Evolutionary conservation across 805 yeast genomes (phyloP), one percentile per base, ranked within the genome.

Genomic region (Kluyveromyces starmeri): DNA sequence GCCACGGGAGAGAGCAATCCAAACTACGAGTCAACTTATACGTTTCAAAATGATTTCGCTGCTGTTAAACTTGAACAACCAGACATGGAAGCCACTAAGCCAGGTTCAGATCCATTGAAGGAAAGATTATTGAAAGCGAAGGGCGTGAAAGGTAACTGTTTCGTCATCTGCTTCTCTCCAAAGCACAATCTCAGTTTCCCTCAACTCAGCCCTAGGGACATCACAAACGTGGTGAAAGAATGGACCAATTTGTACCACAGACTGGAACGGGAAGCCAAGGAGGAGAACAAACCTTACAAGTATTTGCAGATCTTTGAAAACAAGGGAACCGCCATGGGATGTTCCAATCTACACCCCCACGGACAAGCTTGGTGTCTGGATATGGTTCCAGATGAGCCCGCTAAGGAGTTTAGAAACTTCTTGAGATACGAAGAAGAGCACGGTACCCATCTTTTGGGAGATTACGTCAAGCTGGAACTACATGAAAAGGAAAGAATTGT

Each of bases 271-370:
- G 67, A 68, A 41, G 59, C 59, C 5, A 43, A 47, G 5, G 45
- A 48, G 12, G 54, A 57, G n/a, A 55, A 59, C 3, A 58, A 55
- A 20, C 73, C 80, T 20, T 71, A 52, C 50, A 65, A 66, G 42
- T 78, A 80, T 55, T 57, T 79, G 40, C 86, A 79, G 58, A 75
- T 80, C 24, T 80, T 80, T 51, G 89, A 80, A 53, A 80, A 80
- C 53, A 80, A 80, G 55, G 88, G 88, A 20, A 64, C 75, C 27
- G 80, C 83, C 5, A 80, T 80, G 88, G 88, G 88, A 25, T 80
- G 88, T 50, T 78, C 85, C 3, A 80, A 80, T 50, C 80, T 84
- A 2, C 89, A 80, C 56, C 86, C 88, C 6, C 89, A 80, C 50
- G 84, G 88, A 18, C 89, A 80, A 59, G 83, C 81, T 10, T 80